phyloP scores from a whole-genome alignment of 208 protist species.

The Crithidia sp. region DNA sequence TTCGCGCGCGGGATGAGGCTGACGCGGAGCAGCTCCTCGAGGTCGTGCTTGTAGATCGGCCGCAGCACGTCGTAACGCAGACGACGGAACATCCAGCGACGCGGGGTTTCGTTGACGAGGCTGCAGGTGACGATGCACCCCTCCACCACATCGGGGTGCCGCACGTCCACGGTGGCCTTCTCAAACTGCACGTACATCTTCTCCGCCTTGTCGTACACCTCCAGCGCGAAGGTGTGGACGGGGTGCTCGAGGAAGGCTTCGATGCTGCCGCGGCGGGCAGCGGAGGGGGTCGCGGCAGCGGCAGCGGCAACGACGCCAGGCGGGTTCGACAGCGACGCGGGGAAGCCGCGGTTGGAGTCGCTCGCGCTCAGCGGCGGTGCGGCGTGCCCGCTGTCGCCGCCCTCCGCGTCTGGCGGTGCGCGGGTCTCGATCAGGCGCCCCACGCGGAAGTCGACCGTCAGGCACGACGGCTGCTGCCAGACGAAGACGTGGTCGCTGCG shows the following conservation, averaged over 20 bases:
- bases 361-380: conserved; percentile 12
- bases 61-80: conserved; percentile 77
- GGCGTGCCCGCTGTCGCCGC: background rate
- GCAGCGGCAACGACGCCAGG: conserved; percentile 7
- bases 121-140: conserved; percentile 80
- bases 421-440: conserved; percentile 38
- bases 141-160: conserved; percentile 72
- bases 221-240: conserved; percentile 63
- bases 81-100: conserved; percentile 63
- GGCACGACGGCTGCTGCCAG: conserved; percentile 71
- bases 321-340: background rate
- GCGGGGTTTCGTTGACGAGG: conserved; percentile 46
- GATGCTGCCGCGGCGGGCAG: conserved; percentile 17
- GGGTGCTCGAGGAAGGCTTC: conserved; percentile 33
- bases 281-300: background rate
- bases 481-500: conserved; percentile 64
- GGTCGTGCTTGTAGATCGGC: conserved; percentile 74
- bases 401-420: conserved; percentile 13
- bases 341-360: conserved; percentile 3
- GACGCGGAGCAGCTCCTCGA: conserved; percentile 61
- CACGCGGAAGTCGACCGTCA: conserved; percentile 83
- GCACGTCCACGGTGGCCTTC: conserved; percentile 68
- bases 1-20: conserved; percentile 73
- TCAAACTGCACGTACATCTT: conserved; percentile 84
- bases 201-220: conserved; percentile 85